Evolutionary conservation across 2,329 filamentous ascomycete genomes (phyloP).

Genomic region (Zymoseptoria brevis): DNA sequence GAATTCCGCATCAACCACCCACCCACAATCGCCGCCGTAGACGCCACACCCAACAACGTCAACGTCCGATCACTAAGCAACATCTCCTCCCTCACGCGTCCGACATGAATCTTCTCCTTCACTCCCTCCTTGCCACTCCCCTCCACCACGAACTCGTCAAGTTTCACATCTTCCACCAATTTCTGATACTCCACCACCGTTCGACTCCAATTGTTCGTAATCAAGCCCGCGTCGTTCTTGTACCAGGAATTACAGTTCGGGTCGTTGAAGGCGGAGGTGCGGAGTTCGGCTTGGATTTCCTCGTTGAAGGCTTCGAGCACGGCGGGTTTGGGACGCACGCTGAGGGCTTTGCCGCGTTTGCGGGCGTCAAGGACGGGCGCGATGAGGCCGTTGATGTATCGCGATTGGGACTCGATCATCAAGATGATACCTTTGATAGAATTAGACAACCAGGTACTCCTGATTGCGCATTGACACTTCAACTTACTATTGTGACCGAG

Average conservation of each 20-base stretch:
- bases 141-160: constrained; percentile 37
- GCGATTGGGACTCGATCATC: constrained; percentile 54
- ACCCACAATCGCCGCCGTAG: constrained; percentile 31
- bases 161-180: constrained; percentile 35
- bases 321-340: constrained; percentile 38
- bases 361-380: constrained; percentile 41
- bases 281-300: constrained; percentile 38
- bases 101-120: constrained; percentile 32
- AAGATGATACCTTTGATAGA: no score
- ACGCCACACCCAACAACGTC: constrained; percentile 30
- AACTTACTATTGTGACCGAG: constrained; percentile 42
- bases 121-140: constrained; percentile 29
- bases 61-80: constrained; percentile 32
- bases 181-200: constrained; percentile 51
- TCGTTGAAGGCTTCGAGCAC: constrained; percentile 40
- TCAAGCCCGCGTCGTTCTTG: constrained; percentile 45
- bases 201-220: constrained; percentile 50
- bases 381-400: constrained; percentile 47
- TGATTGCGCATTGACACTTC: no score
- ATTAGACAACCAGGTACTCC: no score
- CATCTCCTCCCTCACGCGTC: constrained; percentile 41
- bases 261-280: constrained; percentile 44
- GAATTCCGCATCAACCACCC: constrained; percentile 41
- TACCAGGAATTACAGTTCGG: constrained; percentile 50
- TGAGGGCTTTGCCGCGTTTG: constrained; percentile 33